Evolutionary conservation across 2,329 filamentous ascomycete genomes (phyloP).

Genomic region (Alternaria metachromatica): DNA sequence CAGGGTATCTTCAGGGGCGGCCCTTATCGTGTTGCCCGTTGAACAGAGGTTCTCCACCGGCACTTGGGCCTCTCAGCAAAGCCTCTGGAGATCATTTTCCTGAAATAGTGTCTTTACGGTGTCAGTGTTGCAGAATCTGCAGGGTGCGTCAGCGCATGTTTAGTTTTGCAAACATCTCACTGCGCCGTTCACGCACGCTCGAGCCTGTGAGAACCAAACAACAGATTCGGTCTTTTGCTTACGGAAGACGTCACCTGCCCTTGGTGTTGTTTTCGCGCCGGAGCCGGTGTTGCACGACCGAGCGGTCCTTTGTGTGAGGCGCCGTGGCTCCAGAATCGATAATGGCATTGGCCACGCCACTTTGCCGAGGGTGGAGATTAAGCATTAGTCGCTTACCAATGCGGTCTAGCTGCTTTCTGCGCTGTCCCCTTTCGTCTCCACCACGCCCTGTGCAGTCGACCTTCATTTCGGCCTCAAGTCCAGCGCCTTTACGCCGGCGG

Average conservation of each 20-base stretch:
- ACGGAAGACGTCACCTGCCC: not conserved
- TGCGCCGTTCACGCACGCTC: slow-evolving; percentile 9
- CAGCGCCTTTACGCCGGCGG: slow-evolving; percentile 5
- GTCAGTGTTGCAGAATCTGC: slow-evolving; percentile 29
- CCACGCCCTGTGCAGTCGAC: slow-evolving; percentile 12
- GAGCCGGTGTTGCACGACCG: slow-evolving; percentile 13
- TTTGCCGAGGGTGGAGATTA: slow-evolving; percentile 26
- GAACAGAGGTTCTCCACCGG: slow-evolving; percentile 12
- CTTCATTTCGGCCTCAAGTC: slow-evolving; percentile 34
- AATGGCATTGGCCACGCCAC: slow-evolving; percentile 14
- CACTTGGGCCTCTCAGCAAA: slow-evolving; percentile 12
- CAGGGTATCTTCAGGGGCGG: slow-evolving; percentile 22
- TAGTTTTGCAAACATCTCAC: slow-evolving; percentile 17
- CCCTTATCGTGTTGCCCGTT: slow-evolving; percentile 21
- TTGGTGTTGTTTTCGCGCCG: not conserved
- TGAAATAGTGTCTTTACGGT: slow-evolving; percentile 15
- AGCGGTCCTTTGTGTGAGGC: slow-evolving; percentile 10
- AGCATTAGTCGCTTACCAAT: slow-evolving; percentile 14
- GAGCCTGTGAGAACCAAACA: slow-evolving; percentile 6
- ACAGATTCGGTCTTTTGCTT: slow-evolving; percentile 1
- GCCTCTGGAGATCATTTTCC: slow-evolving; percentile 21
- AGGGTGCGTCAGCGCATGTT: slow-evolving; percentile 19
- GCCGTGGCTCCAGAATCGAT: slow-evolving; percentile 21
- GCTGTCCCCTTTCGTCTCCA: slow-evolving; percentile 13
- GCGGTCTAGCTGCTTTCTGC: slow-evolving; percentile 14